A percentile compares a stretch with the other conserved stretches of the same genome.
Evolutionary conservation across 495 filamentous ascomycete genomes (phyloP).

Genomic region (Aspergillus kassunensis): DNA sequence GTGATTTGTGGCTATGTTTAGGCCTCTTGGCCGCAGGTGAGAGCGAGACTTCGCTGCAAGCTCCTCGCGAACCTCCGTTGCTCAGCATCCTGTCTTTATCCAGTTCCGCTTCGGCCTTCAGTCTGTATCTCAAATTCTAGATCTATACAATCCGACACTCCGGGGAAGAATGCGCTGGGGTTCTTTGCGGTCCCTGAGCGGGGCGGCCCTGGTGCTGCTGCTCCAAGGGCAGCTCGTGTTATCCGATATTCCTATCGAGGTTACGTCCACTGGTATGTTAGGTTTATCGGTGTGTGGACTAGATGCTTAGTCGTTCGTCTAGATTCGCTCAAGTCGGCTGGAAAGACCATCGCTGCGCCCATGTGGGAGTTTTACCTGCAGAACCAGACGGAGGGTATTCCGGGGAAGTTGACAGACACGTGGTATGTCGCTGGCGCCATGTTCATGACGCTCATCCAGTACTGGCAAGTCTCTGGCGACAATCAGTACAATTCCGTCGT

Average conservation of each 20-base stretch:
- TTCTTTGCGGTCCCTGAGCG: slow-evolving; percentile 6
- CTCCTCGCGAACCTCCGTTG: slow-evolving; percentile 1
- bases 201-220: slow-evolving; percentile 17
- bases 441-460: slow-evolving; percentile 45
- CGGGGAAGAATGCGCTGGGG: slow-evolving; percentile 13
- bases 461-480: slow-evolving; percentile 49
- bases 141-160: background rate
- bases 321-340: slow-evolving; percentile 21
- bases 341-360: slow-evolving; percentile 18
- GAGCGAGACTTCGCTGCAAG: slow-evolving; percentile 5
- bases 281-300: background rate
- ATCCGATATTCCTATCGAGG: slow-evolving; percentile 14
- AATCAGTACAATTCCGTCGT: slow-evolving; percentile 40
- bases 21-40: slow-evolving; percentile 8
- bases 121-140: background rate
- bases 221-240: slow-evolving; percentile 14
- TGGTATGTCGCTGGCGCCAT: slow-evolving; percentile 49
- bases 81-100: background rate
- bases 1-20: slow-evolving; percentile 17
- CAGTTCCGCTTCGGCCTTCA: background rate
- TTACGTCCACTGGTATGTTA: slow-evolving; percentile 13
- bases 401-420: slow-evolving; percentile 38
- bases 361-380: slow-evolving; percentile 50
- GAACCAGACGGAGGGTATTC: slow-evolving; percentile 33
- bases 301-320: background rate